Conservation (phyloP, 176 grass and related monocot genomes). For the Eleusine indica region DNA sequence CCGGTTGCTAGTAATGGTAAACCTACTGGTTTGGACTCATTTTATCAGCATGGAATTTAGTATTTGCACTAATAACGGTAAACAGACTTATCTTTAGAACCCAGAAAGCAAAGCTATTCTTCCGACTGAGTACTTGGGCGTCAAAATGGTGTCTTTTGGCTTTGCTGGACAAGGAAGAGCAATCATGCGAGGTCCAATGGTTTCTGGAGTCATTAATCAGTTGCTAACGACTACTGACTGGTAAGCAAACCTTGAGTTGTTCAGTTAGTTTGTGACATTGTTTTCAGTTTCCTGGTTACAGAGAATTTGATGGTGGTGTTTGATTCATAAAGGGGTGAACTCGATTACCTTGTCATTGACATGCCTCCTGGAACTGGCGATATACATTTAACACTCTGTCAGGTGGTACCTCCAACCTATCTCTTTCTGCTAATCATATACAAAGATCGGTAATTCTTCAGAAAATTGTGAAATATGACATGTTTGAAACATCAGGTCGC, state of each 20-base stretch:
- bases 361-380: conserved; percentile 99
- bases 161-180: conserved; percentile 98
- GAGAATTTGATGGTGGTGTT: conserved; percentile 25
- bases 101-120: conserved; percentile 81
- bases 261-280: not conserved
- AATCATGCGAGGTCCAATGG: conserved; percentile 98
- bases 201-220: conserved; percentile 96
- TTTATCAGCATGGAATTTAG: conserved; percentile 41
- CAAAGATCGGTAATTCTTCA: conserved; percentile 5
- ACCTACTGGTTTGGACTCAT: conserved; percentile 38
- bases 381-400: conserved; percentile 96
- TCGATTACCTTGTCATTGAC: conserved; percentile 97
- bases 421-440: conserved; percentile 24
- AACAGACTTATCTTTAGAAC: conserved; percentile 95
- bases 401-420: conserved; percentile 54
- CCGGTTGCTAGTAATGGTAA: conserved; percentile 89
- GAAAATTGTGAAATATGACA: conserved; percentile 29
- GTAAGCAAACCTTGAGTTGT: conserved; percentile 52
- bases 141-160: conserved; percentile 97
- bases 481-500: conserved; percentile 67
- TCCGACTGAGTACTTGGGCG: conserved; percentile 82
- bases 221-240: conserved; percentile 88
- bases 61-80: conserved; percentile 82
- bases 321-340: conserved; percentile 74
- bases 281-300: conserved; percentile 22